phyloP scores from a whole-genome alignment of 495 filamentous ascomycete species.

The Talaromyces nanjingensis region DNA sequence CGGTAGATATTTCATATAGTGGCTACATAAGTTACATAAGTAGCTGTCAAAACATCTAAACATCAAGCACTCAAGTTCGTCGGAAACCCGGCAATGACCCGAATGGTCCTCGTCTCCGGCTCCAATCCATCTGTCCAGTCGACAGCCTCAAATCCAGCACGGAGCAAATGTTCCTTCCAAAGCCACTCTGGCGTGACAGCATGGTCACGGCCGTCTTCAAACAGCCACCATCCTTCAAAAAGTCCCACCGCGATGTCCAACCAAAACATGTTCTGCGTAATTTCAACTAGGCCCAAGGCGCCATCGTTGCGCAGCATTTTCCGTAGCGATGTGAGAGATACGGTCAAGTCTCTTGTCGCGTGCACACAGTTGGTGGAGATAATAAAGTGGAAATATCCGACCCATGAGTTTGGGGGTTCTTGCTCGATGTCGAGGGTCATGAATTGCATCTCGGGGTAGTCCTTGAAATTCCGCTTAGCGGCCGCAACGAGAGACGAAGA shows the following conservation, averaged over 20 bases:
- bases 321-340: constrained; percentile 21
- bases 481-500: constrained; percentile 28
- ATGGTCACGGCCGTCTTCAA: constrained; percentile 23
- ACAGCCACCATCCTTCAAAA: constrained; percentile 30
- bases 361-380: constrained; percentile 39
- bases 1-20: not conserved
- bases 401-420: constrained; percentile 12
- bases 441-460: constrained; percentile 22
- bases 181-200: constrained; percentile 12
- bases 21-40: not conserved
- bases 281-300: constrained; percentile 29
- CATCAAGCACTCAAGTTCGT: constrained; percentile 3
- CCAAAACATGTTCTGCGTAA: constrained; percentile 28
- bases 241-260: constrained; percentile 27
- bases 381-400: constrained; percentile 23
- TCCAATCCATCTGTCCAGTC: constrained; percentile 15
- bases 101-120: constrained; percentile 14
- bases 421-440: constrained; percentile 26
- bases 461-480: constrained; percentile 21
- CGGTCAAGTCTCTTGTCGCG: constrained; percentile 26
- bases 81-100: constrained; percentile 19
- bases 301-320: constrained; percentile 29
- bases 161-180: constrained; percentile 13
- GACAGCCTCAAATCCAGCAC: constrained; percentile 14
- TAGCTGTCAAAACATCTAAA: not conserved